Evolutionary conservation across 345 rosid genomes (phyloP), one percentile per base, ranked within the genome.

Genomic region (Acer negundo): DNA sequence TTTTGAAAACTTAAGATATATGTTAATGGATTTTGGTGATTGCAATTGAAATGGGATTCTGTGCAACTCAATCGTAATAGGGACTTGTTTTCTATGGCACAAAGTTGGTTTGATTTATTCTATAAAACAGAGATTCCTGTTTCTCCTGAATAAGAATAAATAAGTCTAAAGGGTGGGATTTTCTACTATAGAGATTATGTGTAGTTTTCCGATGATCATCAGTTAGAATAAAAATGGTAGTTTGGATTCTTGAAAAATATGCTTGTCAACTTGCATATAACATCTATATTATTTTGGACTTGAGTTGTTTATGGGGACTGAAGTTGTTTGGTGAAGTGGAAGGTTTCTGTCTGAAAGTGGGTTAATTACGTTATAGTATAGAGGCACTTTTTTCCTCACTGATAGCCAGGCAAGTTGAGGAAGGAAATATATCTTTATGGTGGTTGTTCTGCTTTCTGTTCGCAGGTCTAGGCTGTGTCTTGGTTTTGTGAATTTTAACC

Each of bases 391-490:
- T n/a, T 11, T 31, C 26, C 63, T 72, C 31, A 10, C 31, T 17
- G 74, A 70, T 70, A 26, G 23, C 10, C 51, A 59, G 73, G 62
- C 28, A 70, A 70, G 44, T 15, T 16, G 38, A 22, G 59, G 59
- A 22, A 16, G 73, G 61, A 49, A n/a, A 51, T 70, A 42, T 7
- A 15, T 70, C 59, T 28, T 24, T 26, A 8, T 51, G 38, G 13
- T 53, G 62, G 26, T n/a, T 51, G 61, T 22, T 49, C 42, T 51
- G 73, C 28, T 67, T 16, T 49, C 73, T 16, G 23, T 17, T 70
- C 17, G 46, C 53, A 44, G 56, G 56, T 51, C 28, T 26, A 44
- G 55, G 38, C 3, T 23, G 72, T 17, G 16, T 7, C 63, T 11
- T n/a, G 10, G 13, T 31, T 55, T 70, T n/a, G 22, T 15, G 38